These are phyloP conservation scores for Fusarium nodosum DNA, from an alignment of 2,329 filamentous ascomycete genomes.

Conservation along the genomic window DNA sequence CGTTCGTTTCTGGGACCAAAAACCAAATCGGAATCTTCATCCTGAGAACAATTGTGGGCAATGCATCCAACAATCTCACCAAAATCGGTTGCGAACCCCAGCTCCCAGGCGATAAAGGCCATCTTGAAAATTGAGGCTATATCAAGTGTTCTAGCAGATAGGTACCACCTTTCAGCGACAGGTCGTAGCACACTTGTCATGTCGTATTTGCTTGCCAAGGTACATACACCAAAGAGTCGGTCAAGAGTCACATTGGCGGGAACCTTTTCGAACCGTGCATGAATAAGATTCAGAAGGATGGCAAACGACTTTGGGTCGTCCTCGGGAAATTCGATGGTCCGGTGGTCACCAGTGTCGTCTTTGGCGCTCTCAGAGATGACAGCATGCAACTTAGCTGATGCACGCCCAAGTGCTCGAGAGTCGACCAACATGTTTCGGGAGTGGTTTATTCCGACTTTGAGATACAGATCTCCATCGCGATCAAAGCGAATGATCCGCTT, in stretches of 20 bases:
- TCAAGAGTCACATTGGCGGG: slow-evolving; percentile 4
- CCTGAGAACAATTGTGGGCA: slow-evolving; percentile 2
- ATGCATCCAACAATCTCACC: slow-evolving; percentile 4
- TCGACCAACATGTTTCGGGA: slow-evolving; percentile 24
- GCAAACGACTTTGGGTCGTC: slow-evolving; percentile 21
- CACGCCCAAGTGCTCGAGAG: slow-evolving; percentile 30
- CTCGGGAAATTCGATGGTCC: slow-evolving; percentile 17
- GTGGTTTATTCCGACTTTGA: slow-evolving; percentile 9
- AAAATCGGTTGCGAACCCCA: slow-evolving; percentile 25
- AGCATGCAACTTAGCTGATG: slow-evolving; percentile 5
- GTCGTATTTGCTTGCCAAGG: slow-evolving; percentile 37
- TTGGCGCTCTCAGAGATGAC: neutral
- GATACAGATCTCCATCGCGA: slow-evolving; percentile 18
- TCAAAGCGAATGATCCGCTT: slow-evolving; percentile 19
- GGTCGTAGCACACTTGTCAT: slow-evolving; percentile 31
- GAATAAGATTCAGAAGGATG: slow-evolving; percentile 26
- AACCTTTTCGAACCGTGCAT: slow-evolving; percentile 21
- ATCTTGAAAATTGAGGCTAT: slow-evolving; percentile 5
- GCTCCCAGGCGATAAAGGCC: slow-evolving; percentile 36
- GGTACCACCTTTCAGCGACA: slow-evolving; percentile 32
- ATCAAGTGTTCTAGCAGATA: neutral
- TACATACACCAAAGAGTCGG: slow-evolving; percentile 21
- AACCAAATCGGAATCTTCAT: slow-evolving; percentile 12
- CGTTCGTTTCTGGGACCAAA: slow-evolving; percentile 4
- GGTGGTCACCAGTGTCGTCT: neutral